Base-by-base conservation (phyloP, 148 eudicot genomes). In the Rhododendron griersonianum region DNA sequence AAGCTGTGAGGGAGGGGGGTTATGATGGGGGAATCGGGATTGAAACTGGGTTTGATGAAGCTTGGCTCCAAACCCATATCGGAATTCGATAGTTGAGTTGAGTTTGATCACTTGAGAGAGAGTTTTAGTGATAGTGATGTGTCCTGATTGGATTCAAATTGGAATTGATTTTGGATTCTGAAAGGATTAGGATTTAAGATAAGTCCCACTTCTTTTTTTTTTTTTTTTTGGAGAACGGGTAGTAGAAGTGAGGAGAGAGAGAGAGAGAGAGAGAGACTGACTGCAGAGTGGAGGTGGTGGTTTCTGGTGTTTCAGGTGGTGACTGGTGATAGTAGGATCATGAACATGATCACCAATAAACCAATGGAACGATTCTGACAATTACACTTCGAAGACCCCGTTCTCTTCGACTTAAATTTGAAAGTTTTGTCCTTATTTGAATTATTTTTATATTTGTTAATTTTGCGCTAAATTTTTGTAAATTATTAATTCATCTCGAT, bases 61-160 rank as follows among this genome's bases (percentile, higher is more conserved):
- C 78, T 41, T 25, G 71, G 67, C 15, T 81, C 89, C 87, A 71
- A 74, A 78, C 41, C 80, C 80, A 77, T 77, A 3, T 77, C 15
- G 28, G 11, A 44, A 44, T 75, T 15, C 48, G 47, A 75, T 19
- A 77, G 80, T 25, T 0, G 18, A 69, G 11, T 25, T 21, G 30
- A 23, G 11, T 23, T 47, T 47, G 50, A 18, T 80, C n/a, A 23
- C 25, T 57, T 33, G 81, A 41, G 78, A 41, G 39, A 41, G 78
- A 41, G 39, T 8, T 37, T 19, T 76, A 4, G 2, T 78, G 50
- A 10, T 47, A 47, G 50, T 47, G 9, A 47, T 8, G 55, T 8
- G 7, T 78, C 7, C 55, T 78, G 7, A 41, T 39, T 30, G 11
- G 50, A 44, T 78, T 78, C 28, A n/a, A 23, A 45, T 47, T 25